phyloP scores from a whole-genome alignment of 2,329 filamentous ascomycete genomes.

The Colletotrichum sp. region DNA sequence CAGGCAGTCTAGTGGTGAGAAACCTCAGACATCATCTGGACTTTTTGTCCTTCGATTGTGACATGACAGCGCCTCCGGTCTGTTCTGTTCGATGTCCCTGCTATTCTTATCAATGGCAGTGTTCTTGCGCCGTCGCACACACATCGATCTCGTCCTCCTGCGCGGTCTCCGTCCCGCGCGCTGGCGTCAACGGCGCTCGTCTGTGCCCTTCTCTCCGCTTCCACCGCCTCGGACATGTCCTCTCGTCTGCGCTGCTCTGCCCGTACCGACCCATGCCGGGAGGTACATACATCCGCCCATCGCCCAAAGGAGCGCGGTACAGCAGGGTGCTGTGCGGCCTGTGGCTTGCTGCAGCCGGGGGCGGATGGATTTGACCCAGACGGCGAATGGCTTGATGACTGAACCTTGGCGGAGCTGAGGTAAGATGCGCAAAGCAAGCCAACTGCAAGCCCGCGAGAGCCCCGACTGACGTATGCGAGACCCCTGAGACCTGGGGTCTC shows the following conservation, averaged over 20 bases:
- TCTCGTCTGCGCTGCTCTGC: background rate
- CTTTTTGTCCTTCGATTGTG: background rate
- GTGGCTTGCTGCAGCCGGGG: slow-evolving; percentile 14
- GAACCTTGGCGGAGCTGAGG: slow-evolving; percentile 8
- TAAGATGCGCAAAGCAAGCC: slow-evolving; percentile 1
- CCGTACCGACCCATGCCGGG: background rate
- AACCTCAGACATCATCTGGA: slow-evolving; percentile 8
- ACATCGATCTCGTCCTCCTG: background rate
- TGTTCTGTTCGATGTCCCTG: background rate
- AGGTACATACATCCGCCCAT: background rate
- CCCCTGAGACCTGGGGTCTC: slow-evolving; percentile 1
- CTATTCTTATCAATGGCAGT: background rate
- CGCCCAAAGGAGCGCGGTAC: slow-evolving; percentile 8
- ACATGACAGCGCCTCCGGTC: background rate
- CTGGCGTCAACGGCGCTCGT: slow-evolving; percentile 7
- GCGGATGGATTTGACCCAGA: background rate
- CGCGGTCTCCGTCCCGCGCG: slow-evolving; percentile 4
- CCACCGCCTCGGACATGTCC: slow-evolving; percentile 9
- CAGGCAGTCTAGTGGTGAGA: background rate
- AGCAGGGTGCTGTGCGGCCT: background rate
- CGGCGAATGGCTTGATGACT: slow-evolving; percentile 2
- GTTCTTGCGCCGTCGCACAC: background rate
- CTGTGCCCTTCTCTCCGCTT: slow-evolving; percentile 20
- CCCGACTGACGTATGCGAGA: slow-evolving; percentile 14
- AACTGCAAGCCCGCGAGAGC: background rate